Evolutionary conservation across 495 filamentous ascomycete genomes (phyloP), one percentile per base, ranked within the genome.

Genomic region (Daldinia loculata): DNA sequence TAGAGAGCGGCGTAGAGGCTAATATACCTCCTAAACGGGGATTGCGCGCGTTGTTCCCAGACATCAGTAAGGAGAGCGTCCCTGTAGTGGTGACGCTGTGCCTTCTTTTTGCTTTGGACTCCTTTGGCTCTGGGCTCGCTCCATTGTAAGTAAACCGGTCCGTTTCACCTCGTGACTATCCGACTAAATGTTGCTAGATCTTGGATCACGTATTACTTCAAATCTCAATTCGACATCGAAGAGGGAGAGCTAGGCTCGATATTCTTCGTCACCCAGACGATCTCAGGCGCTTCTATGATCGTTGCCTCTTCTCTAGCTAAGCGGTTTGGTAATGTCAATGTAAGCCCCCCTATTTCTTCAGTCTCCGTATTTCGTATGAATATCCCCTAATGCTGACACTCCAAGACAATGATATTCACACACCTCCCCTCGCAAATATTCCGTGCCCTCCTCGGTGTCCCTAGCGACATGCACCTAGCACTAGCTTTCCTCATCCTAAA

Each of bases 151-250:
- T 39, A 17, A 12, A 43, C 24, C 9, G 0, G n/a, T 26, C 4
- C 26, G 11, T 29, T 12, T 7, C 11, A 24, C 19, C 11, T 27
- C 39, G 17, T 38, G 38, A 11, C 32, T 56, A 8, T 5, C 1
- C 14, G 6, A 50, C 61, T 66, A 62, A 71, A 66, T 29, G 12
- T 12, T 15, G 19, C 30, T 24, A 75, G 73, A 63, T 88, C 90
- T 0, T 89, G 89, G 87, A 89, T 91, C 59, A 90, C 88, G 22
- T 93, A 91, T 78, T 96, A 89, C 83, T 89, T 97, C 80, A 86
- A 89, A 55, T 83, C 83, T 39, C 94, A 93, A 75, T 95, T 96
- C 78, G 74, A 82, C 66, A 81, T 95, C 1, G 77, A 86, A 45
- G 86, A 92, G 76, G 89, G 89, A 2, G 79, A 84, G 39, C 85